Evolutionary conservation across 2,329 filamentous ascomycete species (phyloP).

Genomic region (Phyllosticta citriasiana): DNA sequence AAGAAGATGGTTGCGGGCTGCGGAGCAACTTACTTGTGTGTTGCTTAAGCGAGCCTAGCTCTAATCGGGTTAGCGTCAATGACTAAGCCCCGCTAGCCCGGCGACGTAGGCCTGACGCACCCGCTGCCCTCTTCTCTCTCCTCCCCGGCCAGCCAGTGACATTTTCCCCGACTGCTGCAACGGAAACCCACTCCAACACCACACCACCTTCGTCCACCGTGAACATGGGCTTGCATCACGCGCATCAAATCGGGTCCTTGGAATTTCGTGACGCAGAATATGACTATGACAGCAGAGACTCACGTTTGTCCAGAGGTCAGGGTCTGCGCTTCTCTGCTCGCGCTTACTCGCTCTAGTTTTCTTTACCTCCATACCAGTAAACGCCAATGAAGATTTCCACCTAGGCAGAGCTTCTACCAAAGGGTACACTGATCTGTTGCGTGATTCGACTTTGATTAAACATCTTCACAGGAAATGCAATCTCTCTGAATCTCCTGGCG

Average conservation of each 20-base stretch:
- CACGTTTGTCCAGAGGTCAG: not conserved
- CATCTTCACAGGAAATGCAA: constrained; percentile 17
- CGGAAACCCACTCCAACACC: not conserved
- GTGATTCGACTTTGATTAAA: not conserved
- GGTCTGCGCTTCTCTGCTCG: not conserved
- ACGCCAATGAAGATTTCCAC: constrained; percentile 26
- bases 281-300: constrained; percentile 4
- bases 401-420: constrained; percentile 21
- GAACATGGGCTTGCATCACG: not conserved
- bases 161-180: not conserved
- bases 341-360: not conserved
- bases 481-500: constrained; percentile 17
- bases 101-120: constrained; percentile 1
- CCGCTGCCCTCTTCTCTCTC: not conserved
- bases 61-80: not conserved
- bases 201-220: not conserved
- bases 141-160: not conserved
- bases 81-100: constrained; percentile 1
- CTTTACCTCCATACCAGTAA: constrained; percentile 12
- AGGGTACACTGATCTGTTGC: not conserved
- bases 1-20: constrained; percentile 13
- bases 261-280: constrained; percentile 3
- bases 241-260: not conserved
- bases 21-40: constrained; percentile 8
- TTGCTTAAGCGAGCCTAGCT: constrained; percentile 9